Evolutionary conservation across 2,329 filamentous ascomycete genomes (phyloP), one percentile per base, ranked within the genome.

Genomic region (Sporothrix globosa): DNA sequence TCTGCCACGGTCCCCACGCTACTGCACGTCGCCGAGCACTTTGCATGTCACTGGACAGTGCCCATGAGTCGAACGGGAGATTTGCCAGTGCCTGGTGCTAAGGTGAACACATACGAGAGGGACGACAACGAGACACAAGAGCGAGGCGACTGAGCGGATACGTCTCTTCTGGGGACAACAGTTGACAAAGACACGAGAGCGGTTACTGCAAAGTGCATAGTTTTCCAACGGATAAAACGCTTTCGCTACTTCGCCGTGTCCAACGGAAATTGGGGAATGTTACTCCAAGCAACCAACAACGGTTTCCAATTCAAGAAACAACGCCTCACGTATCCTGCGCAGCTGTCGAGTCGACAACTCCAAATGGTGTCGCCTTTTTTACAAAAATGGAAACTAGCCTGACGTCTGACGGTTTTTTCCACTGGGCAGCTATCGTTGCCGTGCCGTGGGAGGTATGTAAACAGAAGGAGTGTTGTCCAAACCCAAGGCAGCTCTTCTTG

Each of bases 61-160:
- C 10, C 39, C 41, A 50, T 68, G 67, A 68, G 67, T 68, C 53
- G 67, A 53, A 65, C 61, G 61, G 61, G 14, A 44, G 11, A 44
- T 17, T 14, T 44, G 11, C 11, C 41, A 44, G 41, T 44, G 14
- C 11, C 41, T 9, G 34, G 9, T 34, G 5, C 34, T 1, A 34
- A 9, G 34, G 34, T 34, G 34, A 34, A 1, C 34, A 34, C 34
- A 34, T 9, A 34, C 6, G 34, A 34, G 6, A 7, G 34, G 34
- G 34, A 34, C 41, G 41, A 13, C 9, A 13, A 21, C 2, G 52
- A 53, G 6, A n/a, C 19, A 21, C 10, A 21, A 24, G 39, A 61
- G 10, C 39, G 34, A 61, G 19, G 19, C 19, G 56, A 60, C 19
- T 27, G 24, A 60, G 30, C 21, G 56, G 56, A 24, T 34, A 24